phyloP scores from a whole-genome alignment of 164 flowering plant genomes.

The Liriodendron chinense region DNA sequence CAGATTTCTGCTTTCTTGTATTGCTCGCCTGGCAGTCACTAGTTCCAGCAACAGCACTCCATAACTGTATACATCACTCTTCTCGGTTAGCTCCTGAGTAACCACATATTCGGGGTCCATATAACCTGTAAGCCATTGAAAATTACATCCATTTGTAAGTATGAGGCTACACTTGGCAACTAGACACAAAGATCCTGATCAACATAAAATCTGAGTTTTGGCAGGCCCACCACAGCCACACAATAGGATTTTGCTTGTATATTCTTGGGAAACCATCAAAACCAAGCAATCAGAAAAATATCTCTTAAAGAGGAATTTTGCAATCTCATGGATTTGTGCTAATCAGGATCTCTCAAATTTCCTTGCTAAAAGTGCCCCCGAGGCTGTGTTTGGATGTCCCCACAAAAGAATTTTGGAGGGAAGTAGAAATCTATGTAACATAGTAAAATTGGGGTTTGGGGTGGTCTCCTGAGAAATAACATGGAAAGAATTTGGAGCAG shows the following conservation, averaged over 20 bases:
- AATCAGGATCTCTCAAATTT: no score
- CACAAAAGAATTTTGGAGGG: conserved; percentile 4
- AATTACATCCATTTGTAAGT: background rate
- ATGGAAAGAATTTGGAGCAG: background rate
- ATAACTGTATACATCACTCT: conserved; percentile 94
- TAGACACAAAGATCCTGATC: no score
- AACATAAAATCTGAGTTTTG: no score
- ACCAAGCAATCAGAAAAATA: no score
- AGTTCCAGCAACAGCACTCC: conserved; percentile 87
- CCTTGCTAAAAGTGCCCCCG: no score
- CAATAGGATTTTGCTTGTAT: no score
- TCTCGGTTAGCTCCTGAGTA: conserved; percentile 89
- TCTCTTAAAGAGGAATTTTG: no score
- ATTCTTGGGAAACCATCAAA: no score
- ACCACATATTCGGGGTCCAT: conserved; percentile 96
- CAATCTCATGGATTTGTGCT: no score
- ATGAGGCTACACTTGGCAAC: background rate
- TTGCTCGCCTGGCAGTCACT: conserved; percentile 67
- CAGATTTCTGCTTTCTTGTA: conserved; percentile 78
- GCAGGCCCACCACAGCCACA: no score
- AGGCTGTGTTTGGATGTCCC: background rate
- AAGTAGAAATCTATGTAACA: background rate
- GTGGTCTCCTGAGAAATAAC: background rate
- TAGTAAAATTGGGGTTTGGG: background rate
- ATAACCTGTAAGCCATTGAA: conserved; percentile 56